phyloP scores from a whole-genome alignment of 2,329 filamentous ascomycete genomes.

The Volutella citrinella region DNA sequence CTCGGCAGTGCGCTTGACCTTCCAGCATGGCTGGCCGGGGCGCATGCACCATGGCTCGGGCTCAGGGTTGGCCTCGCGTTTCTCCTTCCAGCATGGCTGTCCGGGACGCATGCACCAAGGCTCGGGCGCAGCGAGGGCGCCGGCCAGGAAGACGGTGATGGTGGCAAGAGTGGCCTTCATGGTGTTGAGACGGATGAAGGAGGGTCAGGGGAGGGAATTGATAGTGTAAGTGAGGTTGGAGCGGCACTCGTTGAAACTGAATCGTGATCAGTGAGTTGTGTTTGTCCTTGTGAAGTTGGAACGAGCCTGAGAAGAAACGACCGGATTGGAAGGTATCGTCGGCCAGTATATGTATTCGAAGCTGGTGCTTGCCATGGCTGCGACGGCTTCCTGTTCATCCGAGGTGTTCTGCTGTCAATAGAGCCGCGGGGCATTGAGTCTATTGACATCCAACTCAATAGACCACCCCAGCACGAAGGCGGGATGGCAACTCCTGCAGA shows the following conservation, averaged over 20 bases:
- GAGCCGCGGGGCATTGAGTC: conserved; percentile 3
- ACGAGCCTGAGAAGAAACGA: conserved; percentile 19
- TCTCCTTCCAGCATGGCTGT: conserved; percentile 15
- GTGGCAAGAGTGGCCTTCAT: conserved; percentile 30
- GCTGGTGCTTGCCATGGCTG: background rate
- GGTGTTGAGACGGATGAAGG: conserved; percentile 1
- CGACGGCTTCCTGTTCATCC: background rate
- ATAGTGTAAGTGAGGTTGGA: conserved; percentile 7
- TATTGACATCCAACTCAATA: conserved; percentile 13
- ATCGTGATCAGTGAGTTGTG: too few relatives aligned
- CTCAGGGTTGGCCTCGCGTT: conserved; percentile 19
- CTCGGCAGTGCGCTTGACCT: conserved; percentile 39
- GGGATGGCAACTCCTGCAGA: too few relatives aligned
- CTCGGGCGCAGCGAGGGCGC: conserved; percentile 15
- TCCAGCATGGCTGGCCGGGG: conserved; percentile 40
- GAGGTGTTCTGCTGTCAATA: too few relatives aligned
- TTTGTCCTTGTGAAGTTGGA: conserved; percentile 19
- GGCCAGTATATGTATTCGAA: background rate
- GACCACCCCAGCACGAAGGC: too few relatives aligned
- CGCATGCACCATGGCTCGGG: conserved; percentile 36
- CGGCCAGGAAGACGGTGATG: conserved; percentile 19
- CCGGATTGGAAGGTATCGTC: conserved; percentile 1
- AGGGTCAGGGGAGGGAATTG: conserved; percentile 2
- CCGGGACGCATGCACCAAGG: conserved; percentile 12
- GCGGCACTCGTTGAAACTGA: conserved; percentile 16